Evolutionary conservation across 108 stramenopile genomes (phyloP).

Genomic region (Aurantiochytrium sp.): DNA sequence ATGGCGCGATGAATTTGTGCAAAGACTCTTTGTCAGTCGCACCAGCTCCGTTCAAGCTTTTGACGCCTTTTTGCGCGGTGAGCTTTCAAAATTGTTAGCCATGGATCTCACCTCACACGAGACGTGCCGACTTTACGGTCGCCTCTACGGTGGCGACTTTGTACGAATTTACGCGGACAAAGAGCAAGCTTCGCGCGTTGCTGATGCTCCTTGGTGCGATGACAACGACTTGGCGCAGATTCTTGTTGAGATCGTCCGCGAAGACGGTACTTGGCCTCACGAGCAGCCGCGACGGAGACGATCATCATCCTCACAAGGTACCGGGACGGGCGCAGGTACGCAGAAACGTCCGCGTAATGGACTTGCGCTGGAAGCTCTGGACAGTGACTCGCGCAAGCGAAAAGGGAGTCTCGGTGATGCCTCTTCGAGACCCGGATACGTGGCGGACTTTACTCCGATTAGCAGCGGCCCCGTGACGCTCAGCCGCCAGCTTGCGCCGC

Average conservation of each 20-base stretch:
- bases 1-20: not conserved
- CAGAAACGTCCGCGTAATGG: not conserved
- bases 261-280: not conserved
- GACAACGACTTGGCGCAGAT: not conserved
- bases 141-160: not conserved
- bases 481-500: not conserved
- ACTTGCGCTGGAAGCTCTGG: not conserved
- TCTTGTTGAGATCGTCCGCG: not conserved
- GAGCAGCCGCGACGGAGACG: not conserved
- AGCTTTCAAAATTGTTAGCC: not conserved
- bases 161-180: not conserved
- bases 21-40: not conserved
- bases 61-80: not conserved
- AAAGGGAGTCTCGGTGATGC: not conserved
- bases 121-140: not conserved
- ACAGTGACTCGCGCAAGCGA: not conserved
- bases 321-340: not conserved
- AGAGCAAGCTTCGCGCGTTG: not conserved
- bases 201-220: not conserved
- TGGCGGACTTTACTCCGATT: not conserved
- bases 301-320: not conserved
- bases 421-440: not conserved
- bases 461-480: not conserved
- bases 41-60: not conserved
- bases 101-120: not conserved